A percentile compares a stretch with the other conserved stretches of the same genome.
Evolutionary conservation across 495 filamentous ascomycete species (phyloP).

Genomic region (Trichoderma reesei): DNA sequence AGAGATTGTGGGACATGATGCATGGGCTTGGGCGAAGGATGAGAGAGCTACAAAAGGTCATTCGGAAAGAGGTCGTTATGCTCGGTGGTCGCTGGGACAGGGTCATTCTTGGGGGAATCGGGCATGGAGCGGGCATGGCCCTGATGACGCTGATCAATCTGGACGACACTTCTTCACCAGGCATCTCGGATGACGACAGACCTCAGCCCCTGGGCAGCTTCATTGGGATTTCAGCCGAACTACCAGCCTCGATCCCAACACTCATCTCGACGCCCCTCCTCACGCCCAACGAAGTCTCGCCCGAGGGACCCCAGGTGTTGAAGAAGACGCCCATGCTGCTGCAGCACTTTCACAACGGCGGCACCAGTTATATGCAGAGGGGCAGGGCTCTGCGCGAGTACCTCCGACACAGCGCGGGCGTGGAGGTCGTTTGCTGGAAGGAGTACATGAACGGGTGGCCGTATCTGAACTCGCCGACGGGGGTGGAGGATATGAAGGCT

Average conservation of each 20-base stretch:
- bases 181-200: background rate
- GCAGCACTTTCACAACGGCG: background rate
- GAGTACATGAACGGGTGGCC: background rate
- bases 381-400: background rate
- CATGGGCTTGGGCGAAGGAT: background rate
- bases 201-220: background rate
- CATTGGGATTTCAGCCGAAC: background rate
- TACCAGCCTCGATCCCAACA: background rate
- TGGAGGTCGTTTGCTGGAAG: background rate
- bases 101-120: background rate
- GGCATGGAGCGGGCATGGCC: background rate
- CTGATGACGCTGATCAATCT: background rate
- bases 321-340: slow-evolving; percentile 1
- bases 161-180: background rate
- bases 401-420: background rate
- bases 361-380: background rate
- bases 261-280: background rate
- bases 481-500: slow-evolving; percentile 1
- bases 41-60: background rate
- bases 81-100: background rate
- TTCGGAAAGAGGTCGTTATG: background rate
- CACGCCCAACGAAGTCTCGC: background rate
- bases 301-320: background rate
- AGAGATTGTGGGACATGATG: background rate
- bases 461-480: background rate